phyloP scores from a whole-genome alignment of 306 rosid species.

The Gynostemma pentaphyllum region DNA sequence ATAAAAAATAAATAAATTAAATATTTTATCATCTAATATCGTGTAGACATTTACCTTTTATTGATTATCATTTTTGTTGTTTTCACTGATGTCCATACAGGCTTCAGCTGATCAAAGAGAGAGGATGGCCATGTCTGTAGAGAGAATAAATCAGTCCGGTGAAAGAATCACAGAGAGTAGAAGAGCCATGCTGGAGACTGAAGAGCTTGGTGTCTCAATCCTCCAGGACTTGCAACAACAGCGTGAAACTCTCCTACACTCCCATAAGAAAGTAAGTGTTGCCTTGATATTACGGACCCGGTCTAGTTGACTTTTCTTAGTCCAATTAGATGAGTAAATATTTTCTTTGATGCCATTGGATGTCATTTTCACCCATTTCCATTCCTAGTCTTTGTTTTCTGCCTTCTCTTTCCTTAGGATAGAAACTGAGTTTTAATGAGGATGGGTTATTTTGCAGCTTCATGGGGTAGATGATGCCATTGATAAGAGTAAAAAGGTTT shows the following conservation, averaged over 20 bases:
- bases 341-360: background rate
- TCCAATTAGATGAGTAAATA: background rate
- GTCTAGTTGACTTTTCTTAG: background rate
- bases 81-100: background rate
- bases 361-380: background rate
- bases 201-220: conserved; percentile 16
- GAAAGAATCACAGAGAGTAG: conserved; percentile 16
- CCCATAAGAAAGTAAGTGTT: conserved; percentile 13
- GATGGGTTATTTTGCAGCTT: conserved; percentile 6
- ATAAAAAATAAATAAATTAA: too few species aligned
- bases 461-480: conserved; percentile 17
- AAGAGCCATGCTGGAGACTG: conserved; percentile 16
- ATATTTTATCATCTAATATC: background rate
- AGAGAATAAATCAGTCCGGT: conserved; percentile 15
- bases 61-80: background rate
- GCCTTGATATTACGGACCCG: background rate
- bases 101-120: conserved; percentile 17
- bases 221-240: conserved; percentile 20
- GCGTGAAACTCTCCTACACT: conserved; percentile 14
- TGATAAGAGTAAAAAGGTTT: conserved; percentile 14
- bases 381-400: background rate
- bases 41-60: background rate
- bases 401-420: background rate
- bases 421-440: background rate
- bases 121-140: conserved; percentile 17